Conservation (phyloP, 192 early-diverging fungal species). For the Podila clonocystis region DNA sequence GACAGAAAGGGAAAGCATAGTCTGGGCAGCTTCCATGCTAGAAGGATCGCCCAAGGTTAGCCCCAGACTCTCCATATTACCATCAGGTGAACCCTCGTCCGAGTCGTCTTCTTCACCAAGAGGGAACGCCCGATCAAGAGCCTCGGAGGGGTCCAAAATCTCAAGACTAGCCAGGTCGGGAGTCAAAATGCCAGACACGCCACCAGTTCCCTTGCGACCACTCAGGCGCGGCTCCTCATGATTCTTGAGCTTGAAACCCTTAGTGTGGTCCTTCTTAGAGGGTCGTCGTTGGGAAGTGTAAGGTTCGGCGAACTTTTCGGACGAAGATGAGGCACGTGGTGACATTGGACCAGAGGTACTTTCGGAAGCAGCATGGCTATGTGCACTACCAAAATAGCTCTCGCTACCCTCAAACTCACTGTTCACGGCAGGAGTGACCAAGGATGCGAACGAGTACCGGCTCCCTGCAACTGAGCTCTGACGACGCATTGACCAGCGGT, state of each 20-base stretch:
- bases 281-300: slow-evolving; percentile 14
- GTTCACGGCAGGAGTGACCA: slow-evolving; percentile 16
- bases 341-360: not conserved
- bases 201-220: slow-evolving; percentile 8
- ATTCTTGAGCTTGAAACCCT: slow-evolving; percentile 53
- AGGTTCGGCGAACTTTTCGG: slow-evolving; percentile 34
- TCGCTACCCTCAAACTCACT: slow-evolving; percentile 7
- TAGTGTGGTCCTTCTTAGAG: slow-evolving; percentile 14
- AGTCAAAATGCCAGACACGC: not conserved
- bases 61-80: slow-evolving; percentile 52
- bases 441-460: slow-evolving; percentile 11
- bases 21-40: slow-evolving; percentile 64
- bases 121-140: slow-evolving; percentile 1
- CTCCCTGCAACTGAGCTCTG: slow-evolving; percentile 7
- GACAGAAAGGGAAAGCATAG: slow-evolving; percentile 61
- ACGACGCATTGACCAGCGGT: slow-evolving; percentile 24
- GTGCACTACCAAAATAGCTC: slow-evolving; percentile 16
- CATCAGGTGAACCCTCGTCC: slow-evolving; percentile 17
- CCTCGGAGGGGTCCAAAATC: slow-evolving; percentile 4
- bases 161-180: slow-evolving; percentile 9
- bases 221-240: slow-evolving; percentile 43
- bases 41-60: slow-evolving; percentile 73
- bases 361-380: slow-evolving; percentile 7
- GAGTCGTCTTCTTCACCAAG: slow-evolving; percentile 4
- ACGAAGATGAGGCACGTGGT: slow-evolving; percentile 6